These are phyloP conservation scores for Talaromyces adpressus DNA, from an alignment of 495 filamentous ascomycete genomes.

Conservation along the genomic window DNA sequence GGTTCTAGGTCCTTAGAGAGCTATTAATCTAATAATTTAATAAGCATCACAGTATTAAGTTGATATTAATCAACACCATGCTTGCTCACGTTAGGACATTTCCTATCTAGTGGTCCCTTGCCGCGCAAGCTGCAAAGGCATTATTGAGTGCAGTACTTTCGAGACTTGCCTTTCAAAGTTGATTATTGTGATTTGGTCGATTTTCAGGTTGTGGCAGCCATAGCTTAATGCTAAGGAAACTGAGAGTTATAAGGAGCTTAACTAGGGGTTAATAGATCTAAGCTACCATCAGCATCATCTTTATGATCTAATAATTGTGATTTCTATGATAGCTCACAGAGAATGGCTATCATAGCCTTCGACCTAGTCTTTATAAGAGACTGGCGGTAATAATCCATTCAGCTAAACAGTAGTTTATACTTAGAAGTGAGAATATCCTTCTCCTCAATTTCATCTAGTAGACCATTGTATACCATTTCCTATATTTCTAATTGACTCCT, in stretches of 20 bases:
- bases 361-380: constrained; percentile 21
- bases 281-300: constrained; percentile 11
- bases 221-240: constrained; percentile 5
- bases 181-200: constrained; percentile 7
- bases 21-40: constrained; percentile 11
- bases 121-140: constrained; percentile 32
- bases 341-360: constrained; percentile 1
- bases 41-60: constrained; percentile 7
- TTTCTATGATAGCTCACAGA: constrained; percentile 10
- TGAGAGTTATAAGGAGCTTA: background rate
- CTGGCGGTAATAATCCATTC: constrained; percentile 11
- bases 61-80: constrained; percentile 19
- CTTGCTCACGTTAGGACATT: constrained; percentile 29
- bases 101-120: constrained; percentile 24
- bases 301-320: constrained; percentile 6
- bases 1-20: constrained; percentile 15
- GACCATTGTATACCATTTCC: constrained; percentile 29
- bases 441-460: constrained; percentile 22
- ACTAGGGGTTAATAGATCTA: constrained; percentile 12
- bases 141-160: constrained; percentile 35
- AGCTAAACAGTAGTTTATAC: constrained; percentile 10
- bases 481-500: constrained; percentile 22
- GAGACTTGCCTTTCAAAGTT: constrained; percentile 19
- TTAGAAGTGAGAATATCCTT: constrained; percentile 18
- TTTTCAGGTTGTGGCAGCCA: background rate